These are phyloP conservation scores for Cladorrhinum samala DNA, from an alignment of 495 filamentous ascomycete genomes.

Conservation along the genomic window DNA sequence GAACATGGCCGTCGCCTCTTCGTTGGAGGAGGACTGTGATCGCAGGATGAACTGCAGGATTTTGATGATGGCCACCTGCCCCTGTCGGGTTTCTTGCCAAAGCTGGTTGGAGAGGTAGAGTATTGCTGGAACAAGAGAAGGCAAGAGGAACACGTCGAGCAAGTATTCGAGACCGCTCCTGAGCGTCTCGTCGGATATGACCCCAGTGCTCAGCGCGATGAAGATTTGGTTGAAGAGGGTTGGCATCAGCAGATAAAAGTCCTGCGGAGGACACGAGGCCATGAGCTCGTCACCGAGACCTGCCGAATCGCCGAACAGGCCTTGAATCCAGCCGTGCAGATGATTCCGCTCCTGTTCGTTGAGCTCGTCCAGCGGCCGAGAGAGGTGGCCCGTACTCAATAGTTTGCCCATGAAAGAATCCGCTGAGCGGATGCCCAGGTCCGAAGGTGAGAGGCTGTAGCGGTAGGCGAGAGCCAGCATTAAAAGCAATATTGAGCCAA, in stretches of 20 bases:
- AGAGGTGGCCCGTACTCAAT: conserved; percentile 57
- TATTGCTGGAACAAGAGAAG: conserved; percentile 76
- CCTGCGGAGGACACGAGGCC: conserved; percentile 84
- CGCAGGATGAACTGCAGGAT: conserved; percentile 71
- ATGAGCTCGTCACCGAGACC: conserved; percentile 73
- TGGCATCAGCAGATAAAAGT: conserved; percentile 87
- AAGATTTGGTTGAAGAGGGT: conserved; percentile 84
- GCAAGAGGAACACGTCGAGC: conserved; percentile 82
- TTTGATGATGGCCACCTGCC: conserved; percentile 60
- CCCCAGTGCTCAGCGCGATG: conserved; percentile 61
- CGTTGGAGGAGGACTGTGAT: conserved; percentile 68
- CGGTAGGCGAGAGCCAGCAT: conserved; percentile 78
- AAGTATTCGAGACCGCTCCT: conserved; percentile 88
- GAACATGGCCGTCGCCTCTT: conserved; percentile 76
- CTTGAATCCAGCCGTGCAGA: conserved; percentile 77
- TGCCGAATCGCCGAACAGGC: conserved; percentile 79
- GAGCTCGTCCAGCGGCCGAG: conserved; percentile 57
- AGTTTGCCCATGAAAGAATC: conserved; percentile 77
- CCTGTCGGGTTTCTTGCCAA: conserved; percentile 51
- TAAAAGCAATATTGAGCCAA: conserved; percentile 79
- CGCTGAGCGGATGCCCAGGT: conserved; percentile 53
- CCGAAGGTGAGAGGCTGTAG: conserved; percentile 62
- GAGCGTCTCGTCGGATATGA: conserved; percentile 71
- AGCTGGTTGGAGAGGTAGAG: conserved; percentile 75
- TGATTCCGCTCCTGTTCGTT: conserved; percentile 69